phyloP scores from a whole-genome alignment of 1,284 basidiomycete genomes.

The Stereum hirsutum region DNA sequence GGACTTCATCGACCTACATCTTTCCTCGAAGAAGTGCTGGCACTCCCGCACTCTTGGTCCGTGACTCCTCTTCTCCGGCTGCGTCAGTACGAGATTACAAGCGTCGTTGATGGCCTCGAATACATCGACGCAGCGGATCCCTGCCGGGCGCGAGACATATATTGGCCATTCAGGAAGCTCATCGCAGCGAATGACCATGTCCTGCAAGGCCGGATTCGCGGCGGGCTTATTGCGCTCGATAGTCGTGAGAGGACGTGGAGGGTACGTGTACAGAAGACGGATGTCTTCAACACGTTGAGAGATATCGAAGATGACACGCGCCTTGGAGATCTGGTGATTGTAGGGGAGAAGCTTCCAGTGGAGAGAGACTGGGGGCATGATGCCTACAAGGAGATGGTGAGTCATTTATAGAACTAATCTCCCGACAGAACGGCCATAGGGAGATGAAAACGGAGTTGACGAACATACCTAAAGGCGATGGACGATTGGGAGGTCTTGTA shows the following conservation, averaged over 20 bases:
- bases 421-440: too few relatives aligned
- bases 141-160: conserved; percentile 27
- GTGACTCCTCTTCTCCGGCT: conserved; percentile 22
- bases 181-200: conserved; percentile 26
- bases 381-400: neutral
- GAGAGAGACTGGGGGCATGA: conserved; percentile 13
- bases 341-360: conserved; percentile 34
- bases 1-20: neutral
- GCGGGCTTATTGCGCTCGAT: conserved; percentile 25
- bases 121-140: conserved; percentile 36
- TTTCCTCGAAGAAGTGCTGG: neutral
- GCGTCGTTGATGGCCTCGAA: conserved; percentile 42
- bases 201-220: conserved; percentile 19
- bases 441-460: neutral
- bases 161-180: conserved; percentile 32
- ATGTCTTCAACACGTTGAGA: conserved; percentile 19
- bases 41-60: neutral
- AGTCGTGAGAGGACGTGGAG: conserved; percentile 12
- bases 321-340: conserved; percentile 17
- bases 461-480: neutral
- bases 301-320: conserved; percentile 17
- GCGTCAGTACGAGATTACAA: conserved; percentile 33
- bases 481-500: neutral
- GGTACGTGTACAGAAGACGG: conserved; percentile 9
- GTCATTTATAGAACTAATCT: neutral